These are phyloP conservation scores for Cercospora janseana DNA, from an alignment of 2,329 filamentous ascomycete species.

Conservation along the genomic window DNA sequence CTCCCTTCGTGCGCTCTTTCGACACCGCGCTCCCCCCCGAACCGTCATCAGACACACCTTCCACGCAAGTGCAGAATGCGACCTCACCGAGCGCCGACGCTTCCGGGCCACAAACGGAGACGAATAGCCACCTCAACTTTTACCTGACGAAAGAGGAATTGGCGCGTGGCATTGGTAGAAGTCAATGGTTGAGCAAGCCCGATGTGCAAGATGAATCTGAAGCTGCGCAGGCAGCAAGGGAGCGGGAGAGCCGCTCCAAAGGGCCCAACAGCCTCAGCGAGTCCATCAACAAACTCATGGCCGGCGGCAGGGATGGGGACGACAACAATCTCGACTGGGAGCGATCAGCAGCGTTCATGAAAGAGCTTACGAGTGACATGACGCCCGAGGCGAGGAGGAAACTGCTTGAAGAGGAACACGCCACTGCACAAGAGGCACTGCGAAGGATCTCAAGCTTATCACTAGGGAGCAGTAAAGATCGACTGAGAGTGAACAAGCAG, in stretches of 20 bases:
- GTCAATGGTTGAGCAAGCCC: conserved; percentile 55
- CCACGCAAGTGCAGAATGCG: conserved; percentile 19
- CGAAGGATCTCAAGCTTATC: conserved; percentile 73
- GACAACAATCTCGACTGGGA: conserved; percentile 16
- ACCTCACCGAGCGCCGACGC: conserved; percentile 18
- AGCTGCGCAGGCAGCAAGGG: background rate
- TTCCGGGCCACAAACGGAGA: conserved; percentile 28
- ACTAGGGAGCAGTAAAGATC: conserved; percentile 75
- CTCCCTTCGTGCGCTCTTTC: conserved; percentile 81
- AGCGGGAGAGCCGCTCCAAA: background rate
- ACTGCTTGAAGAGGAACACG: conserved; percentile 35
- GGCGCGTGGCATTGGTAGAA: conserved; percentile 62
- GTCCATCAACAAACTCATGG: conserved; percentile 1
- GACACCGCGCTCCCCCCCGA: conserved; percentile 55
- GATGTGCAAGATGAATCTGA: conserved; percentile 9
- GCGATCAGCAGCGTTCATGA: conserved; percentile 2
- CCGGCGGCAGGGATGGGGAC: background rate
- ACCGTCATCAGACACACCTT: conserved; percentile 26
- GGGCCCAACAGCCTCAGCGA: background rate
- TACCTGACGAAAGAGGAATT: conserved; percentile 69
- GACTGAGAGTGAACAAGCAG: conserved; percentile 75
- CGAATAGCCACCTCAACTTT: conserved; percentile 64
- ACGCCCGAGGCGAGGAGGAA: conserved; percentile 48
- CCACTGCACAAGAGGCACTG: conserved; percentile 71
- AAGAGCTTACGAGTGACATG: conserved; percentile 35